Percentiles rank a stretch among this genome's conserved stretches.
Conservation (phyloP, 306 rosid genomes). For the Trifolium dubium region DNA sequence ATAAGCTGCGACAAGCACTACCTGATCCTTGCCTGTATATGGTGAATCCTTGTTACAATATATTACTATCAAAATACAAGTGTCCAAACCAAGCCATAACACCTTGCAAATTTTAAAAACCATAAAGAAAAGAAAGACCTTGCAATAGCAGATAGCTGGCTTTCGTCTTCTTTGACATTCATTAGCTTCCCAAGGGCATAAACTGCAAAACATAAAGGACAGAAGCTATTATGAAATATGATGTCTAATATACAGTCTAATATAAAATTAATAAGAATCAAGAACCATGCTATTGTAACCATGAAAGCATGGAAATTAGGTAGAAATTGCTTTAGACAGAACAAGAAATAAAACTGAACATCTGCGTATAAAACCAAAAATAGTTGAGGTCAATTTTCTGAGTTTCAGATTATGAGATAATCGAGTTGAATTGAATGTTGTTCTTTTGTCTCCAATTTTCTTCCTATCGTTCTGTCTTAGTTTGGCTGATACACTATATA, state of each 20-base stretch:
- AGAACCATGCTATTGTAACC: slow-evolving; percentile 31
- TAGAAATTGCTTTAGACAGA: slow-evolving; percentile 21
- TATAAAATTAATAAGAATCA: slow-evolving; percentile 23
- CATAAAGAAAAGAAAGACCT: slow-evolving; percentile 57
- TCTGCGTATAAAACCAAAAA: not conserved
- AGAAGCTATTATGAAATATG: slow-evolving; percentile 8
- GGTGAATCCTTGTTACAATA: slow-evolving; percentile 25
- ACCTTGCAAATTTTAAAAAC: slow-evolving; percentile 31
- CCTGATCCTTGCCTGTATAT: slow-evolving; percentile 94
- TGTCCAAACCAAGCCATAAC: slow-evolving; percentile 32
- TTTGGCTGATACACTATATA: slow-evolving; percentile 2
- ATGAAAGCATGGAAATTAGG: slow-evolving; percentile 24
- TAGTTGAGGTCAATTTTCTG: not conserved
- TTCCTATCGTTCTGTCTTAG: slow-evolving; percentile 4
- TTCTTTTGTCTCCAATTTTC: not conserved
- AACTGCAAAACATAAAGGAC: slow-evolving; percentile 57
- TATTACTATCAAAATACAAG: slow-evolving; percentile 23
- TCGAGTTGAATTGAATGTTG: not conserved
- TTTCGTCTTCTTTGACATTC: slow-evolving; percentile 90
- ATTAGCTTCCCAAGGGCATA: slow-evolving; percentile 89
- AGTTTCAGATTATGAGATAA: not conserved
- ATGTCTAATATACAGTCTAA: slow-evolving; percentile 31
- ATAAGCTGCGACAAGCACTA: slow-evolving; percentile 98
- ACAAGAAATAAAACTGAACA: slow-evolving; percentile 7
- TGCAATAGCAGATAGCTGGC: slow-evolving; percentile 93